Evolutionary conservation across 129 eudicot genomes (phyloP), one percentile per base, ranked within the genome.

Genomic region (Sambucus nigra): DNA sequence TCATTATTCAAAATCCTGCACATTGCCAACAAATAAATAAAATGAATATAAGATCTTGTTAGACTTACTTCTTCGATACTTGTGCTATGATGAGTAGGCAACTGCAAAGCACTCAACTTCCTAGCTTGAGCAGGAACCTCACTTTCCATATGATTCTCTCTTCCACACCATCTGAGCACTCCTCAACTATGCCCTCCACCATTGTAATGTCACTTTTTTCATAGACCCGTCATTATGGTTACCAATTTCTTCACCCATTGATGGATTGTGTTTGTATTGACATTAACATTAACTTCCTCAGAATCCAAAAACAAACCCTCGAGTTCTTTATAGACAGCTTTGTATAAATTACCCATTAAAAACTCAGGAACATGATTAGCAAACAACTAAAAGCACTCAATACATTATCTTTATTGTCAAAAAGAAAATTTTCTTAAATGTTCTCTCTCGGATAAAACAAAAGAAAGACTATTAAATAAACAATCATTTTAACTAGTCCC

Each of bases 361-460:
- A 86, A 92, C 40, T 92, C 99, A 0, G 99, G 96, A 5, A 96
- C 99, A 77, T 92, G n/a, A n/a, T n/a, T n/a, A n/a, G n/a, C n/a
- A n/a, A n/a, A n/a, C n/a, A n/a, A n/a, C n/a, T n/a, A n/a, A n/a
- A n/a, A n/a, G n/a, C n/a, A n/a, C n/a, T n/a, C n/a, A n/a, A n/a
- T n/a, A n/a, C n/a, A n/a, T n/a, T n/a, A n/a, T n/a, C n/a, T n/a
- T n/a, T n/a, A n/a, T n/a, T n/a, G n/a, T n/a, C n/a, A n/a, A n/a
- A n/a, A n/a, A n/a, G n/a, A n/a, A n/a, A n/a, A n/a, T n/a, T n/a
- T n/a, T n/a, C n/a, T n/a, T n/a, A n/a, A n/a, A n/a, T n/a, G n/a
- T n/a, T n/a, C n/a, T n/a, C n/a, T n/a, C n/a, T n/a, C n/a, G n/a
- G n/a, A n/a, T n/a, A n/a, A n/a, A n/a, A n/a, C n/a, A n/a, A n/a